Evolutionary conservation across 805 yeast species (phyloP).

Genomic region (Candida endomychidarum): DNA sequence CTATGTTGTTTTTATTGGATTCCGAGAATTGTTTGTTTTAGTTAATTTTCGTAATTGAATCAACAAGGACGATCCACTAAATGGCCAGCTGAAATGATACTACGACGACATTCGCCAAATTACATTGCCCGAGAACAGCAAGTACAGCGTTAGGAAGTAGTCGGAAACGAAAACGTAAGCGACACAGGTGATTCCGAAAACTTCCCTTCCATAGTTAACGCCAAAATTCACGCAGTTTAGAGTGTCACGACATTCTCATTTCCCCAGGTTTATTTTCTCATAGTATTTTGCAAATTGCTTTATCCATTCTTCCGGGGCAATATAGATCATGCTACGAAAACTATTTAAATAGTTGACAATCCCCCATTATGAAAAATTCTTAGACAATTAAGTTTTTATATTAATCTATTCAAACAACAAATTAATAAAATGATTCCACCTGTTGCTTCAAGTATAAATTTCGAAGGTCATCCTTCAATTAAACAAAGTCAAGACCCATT

Average conservation of each 20-base stretch:
- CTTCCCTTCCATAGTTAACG: constrained; percentile 1
- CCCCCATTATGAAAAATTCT: constrained; percentile 7
- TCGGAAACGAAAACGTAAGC: background rate
- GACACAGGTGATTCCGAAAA: background rate
- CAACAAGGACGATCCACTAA: too few relatives aligned
- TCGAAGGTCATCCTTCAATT: constrained; percentile 40
- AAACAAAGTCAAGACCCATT: constrained; percentile 41
- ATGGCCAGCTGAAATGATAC: background rate
- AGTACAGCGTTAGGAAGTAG: background rate
- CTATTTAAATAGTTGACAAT: constrained; percentile 11
- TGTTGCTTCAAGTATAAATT: constrained; percentile 44
- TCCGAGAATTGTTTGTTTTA: too few relatives aligned
- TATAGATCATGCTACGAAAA: constrained; percentile 7
- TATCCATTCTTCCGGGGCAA: constrained; percentile 16
- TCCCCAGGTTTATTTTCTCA: constrained; percentile 6
- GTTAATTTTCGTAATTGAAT: too few relatives aligned
- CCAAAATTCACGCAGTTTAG: background rate
- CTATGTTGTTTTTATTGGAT: too few relatives aligned
- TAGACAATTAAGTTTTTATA: background rate
- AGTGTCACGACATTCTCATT: constrained; percentile 1
- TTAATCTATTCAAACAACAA: background rate
- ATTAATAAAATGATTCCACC: constrained; percentile 40
- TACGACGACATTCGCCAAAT: background rate
- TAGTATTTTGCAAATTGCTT: constrained; percentile 2
- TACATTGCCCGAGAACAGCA: constrained; percentile 2